Evolutionary conservation across 1,284 basidiomycete genomes (phyloP), one percentile per base, ranked within the genome.

Genomic region (Abortiporus biennis): DNA sequence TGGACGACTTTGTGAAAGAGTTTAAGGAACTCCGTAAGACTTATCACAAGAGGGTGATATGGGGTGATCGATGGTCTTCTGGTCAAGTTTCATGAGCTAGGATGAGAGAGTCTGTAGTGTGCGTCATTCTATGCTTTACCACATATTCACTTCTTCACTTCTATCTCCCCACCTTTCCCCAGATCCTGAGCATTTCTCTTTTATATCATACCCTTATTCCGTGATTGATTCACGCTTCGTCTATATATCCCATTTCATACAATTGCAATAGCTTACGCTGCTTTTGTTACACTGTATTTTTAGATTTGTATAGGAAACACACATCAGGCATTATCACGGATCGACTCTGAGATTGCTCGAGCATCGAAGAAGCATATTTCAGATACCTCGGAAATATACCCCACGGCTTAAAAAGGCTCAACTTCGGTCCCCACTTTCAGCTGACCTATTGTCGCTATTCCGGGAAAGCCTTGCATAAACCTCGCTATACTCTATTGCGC

Each of bases 1-100:
- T 93, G 17, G 92, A 95, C 48, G 80, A 86, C 35, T 97, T 96
- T 52, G 78, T 94, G 36, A 79, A 72, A 55, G 82, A 92, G 57
- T 95, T 92, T 68, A 91, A 84, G 57, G 89, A 91, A 42, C 62
- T 83, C 31, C 67, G 92, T 51, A 92, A 90, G 65, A 71, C 76
- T 13, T 95, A 92, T 61, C 92, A 96, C 61, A 93, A 93, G 61
- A 73, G 92, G 21, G 80, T 81, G 3, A 84, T 94, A 59, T 94
- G 89, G 86, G 78, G 81, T 15, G 87, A 92, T 55, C 74, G 85
- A 52, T 94, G 92, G 89, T 69, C 79, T 1, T 72, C 78, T 22
- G 89, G 88, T 1, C 82, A 90, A 51, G 91, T 95, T 3, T 75
- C 76, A 20, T 95, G 92, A 92, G 22, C 21, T 15, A n/a, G 37